Percentiles rank a stretch among this genome's conserved stretches.
These are phyloP conservation scores for Xylariaceae sp. DNA, from an alignment of 2,329 filamentous ascomycete species.

Conservation along the genomic window DNA sequence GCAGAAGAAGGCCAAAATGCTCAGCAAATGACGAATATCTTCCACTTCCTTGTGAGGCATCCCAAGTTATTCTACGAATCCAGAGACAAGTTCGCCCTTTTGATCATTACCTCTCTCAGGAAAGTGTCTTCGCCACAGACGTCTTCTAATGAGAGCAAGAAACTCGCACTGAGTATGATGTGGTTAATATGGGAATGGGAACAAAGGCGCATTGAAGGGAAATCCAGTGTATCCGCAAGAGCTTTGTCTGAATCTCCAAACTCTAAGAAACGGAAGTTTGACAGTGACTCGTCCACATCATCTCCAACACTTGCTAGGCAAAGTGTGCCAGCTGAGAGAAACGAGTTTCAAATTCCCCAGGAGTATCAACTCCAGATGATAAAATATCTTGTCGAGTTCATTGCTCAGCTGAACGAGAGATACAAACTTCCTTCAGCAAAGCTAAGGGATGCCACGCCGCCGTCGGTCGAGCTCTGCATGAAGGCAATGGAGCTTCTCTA, in stretches of 20 bases:
- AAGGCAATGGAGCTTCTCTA: conserved; percentile 77
- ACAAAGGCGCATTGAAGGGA: conserved; percentile 67
- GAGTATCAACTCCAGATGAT: conserved; percentile 72
- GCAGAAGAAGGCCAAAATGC: conserved; percentile 92
- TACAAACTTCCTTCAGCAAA: conserved; percentile 70
- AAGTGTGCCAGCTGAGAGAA: conserved; percentile 44
- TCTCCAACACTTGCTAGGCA: conserved; percentile 49
- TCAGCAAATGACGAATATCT: conserved; percentile 94
- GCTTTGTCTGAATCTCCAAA: conserved; percentile 64
- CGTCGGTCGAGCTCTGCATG: conserved; percentile 72
- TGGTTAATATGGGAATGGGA: conserved; percentile 91
- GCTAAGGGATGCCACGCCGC: conserved; percentile 52
- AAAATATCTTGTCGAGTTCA: conserved; percentile 94
- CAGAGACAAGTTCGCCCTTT: conserved; percentile 79
- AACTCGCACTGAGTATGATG: conserved; percentile 85
- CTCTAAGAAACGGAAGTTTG: conserved; percentile 69
- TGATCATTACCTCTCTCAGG: conserved; percentile 81
- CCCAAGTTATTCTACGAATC: conserved; percentile 93
- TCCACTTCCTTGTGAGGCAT: conserved; percentile 91
- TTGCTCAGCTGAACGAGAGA: conserved; percentile 80
- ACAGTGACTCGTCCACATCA: conserved; percentile 51
- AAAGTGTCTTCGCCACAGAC: conserved; percentile 83
- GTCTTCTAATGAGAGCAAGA: conserved; percentile 85
- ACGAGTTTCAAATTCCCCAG: conserved; percentile 63
- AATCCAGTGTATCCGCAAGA: conserved; percentile 35